Evolutionary conservation across 2,329 filamentous ascomycete species (phyloP), one percentile per base, ranked within the genome.

Genomic region (Mariannaea sp.): DNA sequence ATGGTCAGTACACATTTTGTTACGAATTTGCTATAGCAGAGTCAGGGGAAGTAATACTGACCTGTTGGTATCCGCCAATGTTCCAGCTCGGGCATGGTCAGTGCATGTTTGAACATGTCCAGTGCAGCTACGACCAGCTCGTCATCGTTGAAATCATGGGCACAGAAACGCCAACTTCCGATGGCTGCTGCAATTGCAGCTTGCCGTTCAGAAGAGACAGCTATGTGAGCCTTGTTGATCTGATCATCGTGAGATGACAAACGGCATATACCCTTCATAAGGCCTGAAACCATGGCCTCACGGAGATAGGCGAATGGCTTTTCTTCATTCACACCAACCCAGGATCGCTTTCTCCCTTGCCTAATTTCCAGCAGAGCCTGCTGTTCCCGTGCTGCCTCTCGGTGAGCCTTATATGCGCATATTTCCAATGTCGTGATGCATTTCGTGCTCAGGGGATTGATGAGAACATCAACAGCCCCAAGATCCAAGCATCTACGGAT

Each of bases 241-340:
- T 81, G 72, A 75, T 87, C 75, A 75, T 90, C 75, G 73, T 78
- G 67, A 74, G 86, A 75, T 79, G 85, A 68, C 33, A 80, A 83
- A 58, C 88, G 89, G 71, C 92, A 96, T 49, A 96, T 96, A 30
- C 90, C 86, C 65, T 87, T 88, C 89, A 96, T 94, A 52, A 97
- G 80, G 51, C 87, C 87, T 1, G 91, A 94, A 5, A 97, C 92
- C 91, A 97, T 96, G 43, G 89, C 90, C 74, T 97, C 92, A 55
- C 92, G 82, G 49, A 97, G 75, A 73, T 96, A 96, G 13, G 90
- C 87, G 74, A 92, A 96, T 1, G 92, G 91, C 69, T 92, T 88
- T 63, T 90, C 84, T 61, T 93, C 89, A 66, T 90, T 84, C 9
- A 95, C 82, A 20, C 92, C 92, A 35, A 96, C 91, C 92, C 92